Evolutionary conservation across 192 early-diverging fungal genomes (phyloP), one percentile per base, ranked within the genome.

Genomic region (Spizellomyces punctatus): DNA sequence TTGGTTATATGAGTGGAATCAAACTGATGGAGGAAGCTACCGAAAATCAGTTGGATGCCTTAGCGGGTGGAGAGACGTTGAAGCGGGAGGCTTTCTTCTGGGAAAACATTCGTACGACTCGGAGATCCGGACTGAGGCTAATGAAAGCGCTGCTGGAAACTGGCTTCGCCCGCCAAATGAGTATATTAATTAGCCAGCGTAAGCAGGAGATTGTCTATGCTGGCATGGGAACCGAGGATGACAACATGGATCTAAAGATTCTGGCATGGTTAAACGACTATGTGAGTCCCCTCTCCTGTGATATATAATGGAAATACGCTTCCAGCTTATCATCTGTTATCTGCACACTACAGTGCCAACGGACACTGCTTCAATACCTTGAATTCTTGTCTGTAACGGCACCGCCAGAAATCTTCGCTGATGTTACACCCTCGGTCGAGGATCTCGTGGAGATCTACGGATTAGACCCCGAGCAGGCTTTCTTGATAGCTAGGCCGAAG

Each of bases 1-100:
- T 95, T 12, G 78, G 79, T 1, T 86, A 88, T 56, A 90, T 95
- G 86, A 74, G 83, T 22, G 93, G 93, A 17, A 80, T 93, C 43
- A 86, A 90, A 59, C 71, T 79, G 21, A 59, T 85, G 4, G 83
- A 81, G 10, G 85, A 88, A 7, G 81, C 81, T 0, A 91, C 89
- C 8, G 71, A 78, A 47, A 75, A 71, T 4, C 92, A 95, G 61
- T 76, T 92, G 8, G 82, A 81, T 6, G 81, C 87, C 6, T 77
- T 92, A 50, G 84, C 86, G 0, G 92, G 89, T 47, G 83, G 86
- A 4, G 89, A 89, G 2, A 76, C 76, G 0, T 65, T 93, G 1
- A 80, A 79, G n/a, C 77, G 84, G 17, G 89, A 90, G 50, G 81
- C 79, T 0, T 75, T 81, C 22, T 42, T 90, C 45, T 79, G 76